Conservation (phyloP, 176 grass and related monocot species). For the Areca catechu region DNA sequence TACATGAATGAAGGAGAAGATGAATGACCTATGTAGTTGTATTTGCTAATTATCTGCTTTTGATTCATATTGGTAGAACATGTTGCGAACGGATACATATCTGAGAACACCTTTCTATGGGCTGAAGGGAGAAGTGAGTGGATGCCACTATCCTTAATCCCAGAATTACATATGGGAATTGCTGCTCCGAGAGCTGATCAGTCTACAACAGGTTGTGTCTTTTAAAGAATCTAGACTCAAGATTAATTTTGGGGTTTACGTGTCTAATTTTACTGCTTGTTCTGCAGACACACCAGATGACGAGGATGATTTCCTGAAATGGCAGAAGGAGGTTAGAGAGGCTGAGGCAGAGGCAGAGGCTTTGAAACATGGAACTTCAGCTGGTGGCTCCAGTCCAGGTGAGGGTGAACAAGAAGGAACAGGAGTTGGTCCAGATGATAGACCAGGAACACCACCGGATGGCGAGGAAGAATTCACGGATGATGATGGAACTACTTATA, state of each 20-base stretch:
- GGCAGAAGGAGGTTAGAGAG: slow-evolving; percentile 69
- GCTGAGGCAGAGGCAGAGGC: slow-evolving; percentile 36
- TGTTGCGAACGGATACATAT: slow-evolving; percentile 57
- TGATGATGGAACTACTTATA: slow-evolving; percentile 86
- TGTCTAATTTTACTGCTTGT: slow-evolving; percentile 2
- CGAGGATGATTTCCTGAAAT: slow-evolving; percentile 69
- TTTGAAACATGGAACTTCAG: slow-evolving; percentile 31
- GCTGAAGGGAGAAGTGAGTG: slow-evolving; percentile 73
- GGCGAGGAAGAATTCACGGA: slow-evolving; percentile 95
- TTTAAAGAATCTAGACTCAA: too few species aligned
- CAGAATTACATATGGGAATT: slow-evolving; percentile 38
- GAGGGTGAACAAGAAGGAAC: slow-evolving; percentile 1
- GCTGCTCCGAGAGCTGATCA: slow-evolving; percentile 15
- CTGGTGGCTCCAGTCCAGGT: slow-evolving; percentile 1
- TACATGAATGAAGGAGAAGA: too few species aligned
- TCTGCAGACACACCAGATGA: slow-evolving; percentile 21
- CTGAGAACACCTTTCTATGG: slow-evolving; percentile 64
- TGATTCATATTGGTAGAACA: slow-evolving; percentile 33
- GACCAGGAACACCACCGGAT: slow-evolving; percentile 67
- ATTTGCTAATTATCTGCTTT: too few species aligned
- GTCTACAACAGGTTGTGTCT: slow-evolving; percentile 24
- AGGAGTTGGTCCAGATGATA: slow-evolving; percentile 32
- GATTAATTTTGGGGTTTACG: not conserved
- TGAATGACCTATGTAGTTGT: too few species aligned
- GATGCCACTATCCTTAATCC: slow-evolving; percentile 52